Conservation (phyloP, 108 stramenopile species). For the Heterococcus sp. region DNA sequence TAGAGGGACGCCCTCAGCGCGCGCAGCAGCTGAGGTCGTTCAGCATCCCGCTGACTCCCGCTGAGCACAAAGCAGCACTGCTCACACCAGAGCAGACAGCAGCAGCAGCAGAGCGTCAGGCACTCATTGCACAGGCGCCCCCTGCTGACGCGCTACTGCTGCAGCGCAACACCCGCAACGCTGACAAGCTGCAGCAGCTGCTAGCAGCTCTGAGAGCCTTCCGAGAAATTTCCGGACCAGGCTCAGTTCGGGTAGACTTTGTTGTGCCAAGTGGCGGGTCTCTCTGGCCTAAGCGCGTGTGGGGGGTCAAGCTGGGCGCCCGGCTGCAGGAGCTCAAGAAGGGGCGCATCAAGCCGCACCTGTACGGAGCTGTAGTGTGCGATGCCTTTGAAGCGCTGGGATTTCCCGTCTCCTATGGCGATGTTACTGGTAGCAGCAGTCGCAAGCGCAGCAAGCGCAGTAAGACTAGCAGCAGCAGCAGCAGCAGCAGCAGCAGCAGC, state of each 20-base stretch:
- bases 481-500: too few relatives aligned
- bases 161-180: not conserved
- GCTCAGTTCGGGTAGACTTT: slow-evolving; percentile 11
- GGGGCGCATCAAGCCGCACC: not conserved
- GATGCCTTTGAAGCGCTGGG: not conserved
- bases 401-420: too few relatives aligned
- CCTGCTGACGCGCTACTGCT: not conserved
- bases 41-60: not conserved
- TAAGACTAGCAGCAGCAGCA: too few relatives aligned
- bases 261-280: slow-evolving; percentile 24
- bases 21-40: not conserved
- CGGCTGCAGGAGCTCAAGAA: not conserved
- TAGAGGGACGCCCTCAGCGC: not conserved
- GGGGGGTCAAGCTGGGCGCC: not conserved
- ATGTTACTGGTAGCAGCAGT: too few relatives aligned
- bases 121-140: not conserved
- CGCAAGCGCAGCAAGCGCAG: not conserved
- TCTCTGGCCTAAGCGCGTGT: not conserved
- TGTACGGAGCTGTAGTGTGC: not conserved
- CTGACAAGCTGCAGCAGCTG: not conserved
- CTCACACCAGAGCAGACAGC: not conserved
- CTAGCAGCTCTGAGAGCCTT: slow-evolving; percentile 9
- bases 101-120: slow-evolving; percentile 12
- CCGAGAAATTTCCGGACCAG: not conserved
- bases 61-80: slow-evolving; percentile 1